Base-by-base conservation (phyloP, 2,329 filamentous ascomycete species). In the Diaporthe citrichinensis region DNA sequence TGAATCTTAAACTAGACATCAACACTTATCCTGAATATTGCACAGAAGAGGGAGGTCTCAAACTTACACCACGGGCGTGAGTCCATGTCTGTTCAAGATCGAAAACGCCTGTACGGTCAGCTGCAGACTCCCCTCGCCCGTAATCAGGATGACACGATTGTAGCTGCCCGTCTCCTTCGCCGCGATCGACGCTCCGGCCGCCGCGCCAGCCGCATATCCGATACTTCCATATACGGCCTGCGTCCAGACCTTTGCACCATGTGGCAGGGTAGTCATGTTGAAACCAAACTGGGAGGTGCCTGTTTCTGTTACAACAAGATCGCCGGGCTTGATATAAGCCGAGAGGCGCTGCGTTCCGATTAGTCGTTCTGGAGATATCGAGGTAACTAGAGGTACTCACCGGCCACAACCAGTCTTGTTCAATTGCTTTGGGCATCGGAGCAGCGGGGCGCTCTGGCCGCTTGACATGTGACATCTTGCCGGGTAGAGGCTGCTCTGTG, bases 41-140 rank as follows among this genome's bases (percentile, higher is more conserved):
- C 17, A 55, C 10, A 28, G n/a, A 14, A n/a, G 14, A 39, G 23
- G 25, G n/a, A n/a, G 23, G 12, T 7, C 5, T 41, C 4, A 31
- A 20, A 78, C 76, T 55, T 75, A 76, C 46, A 79, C 75, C 4
- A 78, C 74, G 6, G 77, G 73, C 10, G 55, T 36, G 20, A 78
- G 51, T 17, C 77, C 76, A 53, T 75, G 55, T 20, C 76, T 69
- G 57, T 74, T 76, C 51, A 79, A n/a, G 3, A 78, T 46, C 2
- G 77, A 72, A 15, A 78, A 74, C 1, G 77, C 75, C 49, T 79
- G 78, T 9, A 77, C 59, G 4, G 77, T 79, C 36, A 79, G 72
- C 69, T 79, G 77, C 55, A 81, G 76, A 12, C 78, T 79, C 49
- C 80, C 80, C 55, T 81, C 79, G 34, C 80, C 80, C 1, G 80